Evolutionary conservation across 768 basidiomycete genomes (phyloP).

Genomic region (Gloeostereum incarnatum): DNA sequence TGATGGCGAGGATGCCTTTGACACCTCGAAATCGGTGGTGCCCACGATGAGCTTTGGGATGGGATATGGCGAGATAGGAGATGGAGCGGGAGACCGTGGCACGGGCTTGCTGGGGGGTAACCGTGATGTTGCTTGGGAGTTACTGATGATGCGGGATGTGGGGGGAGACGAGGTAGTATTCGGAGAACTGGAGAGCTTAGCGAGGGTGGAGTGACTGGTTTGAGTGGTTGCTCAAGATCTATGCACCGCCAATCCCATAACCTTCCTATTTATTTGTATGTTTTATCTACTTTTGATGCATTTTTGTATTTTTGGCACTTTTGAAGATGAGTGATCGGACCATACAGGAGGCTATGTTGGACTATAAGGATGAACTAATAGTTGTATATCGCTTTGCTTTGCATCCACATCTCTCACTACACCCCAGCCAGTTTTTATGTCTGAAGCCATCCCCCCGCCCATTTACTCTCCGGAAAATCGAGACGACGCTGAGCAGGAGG

Average conservation of each 20-base stretch:
- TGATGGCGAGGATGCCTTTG: conserved; percentile 66
- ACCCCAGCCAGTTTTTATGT: conserved; percentile 19
- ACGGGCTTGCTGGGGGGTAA: conserved; percentile 68
- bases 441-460: conserved; percentile 46
- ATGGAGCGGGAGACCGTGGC: conserved; percentile 57
- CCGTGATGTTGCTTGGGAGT: conserved; percentile 61
- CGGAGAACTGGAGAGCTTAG: conserved; percentile 70
- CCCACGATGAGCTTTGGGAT: conserved; percentile 76
- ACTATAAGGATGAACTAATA: no score
- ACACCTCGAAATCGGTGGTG: conserved; percentile 47
- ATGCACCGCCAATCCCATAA: not conserved
- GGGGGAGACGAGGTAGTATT: conserved; percentile 59
- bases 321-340: not conserved
- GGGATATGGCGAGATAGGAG: conserved; percentile 71
- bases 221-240: no score
- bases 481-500: conserved; percentile 13
- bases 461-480: conserved; percentile 46
- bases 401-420: no score
- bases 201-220: conserved; percentile 56
- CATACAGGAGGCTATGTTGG: no score
- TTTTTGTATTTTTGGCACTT: no score
- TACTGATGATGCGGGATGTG: conserved; percentile 64
- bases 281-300: no score
- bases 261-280: no score
- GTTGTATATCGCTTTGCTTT: no score